These are phyloP conservation scores for Zygosaccharomyces pseudorouxii DNA, from an alignment of 805 yeast species.

Conservation along the genomic window DNA sequence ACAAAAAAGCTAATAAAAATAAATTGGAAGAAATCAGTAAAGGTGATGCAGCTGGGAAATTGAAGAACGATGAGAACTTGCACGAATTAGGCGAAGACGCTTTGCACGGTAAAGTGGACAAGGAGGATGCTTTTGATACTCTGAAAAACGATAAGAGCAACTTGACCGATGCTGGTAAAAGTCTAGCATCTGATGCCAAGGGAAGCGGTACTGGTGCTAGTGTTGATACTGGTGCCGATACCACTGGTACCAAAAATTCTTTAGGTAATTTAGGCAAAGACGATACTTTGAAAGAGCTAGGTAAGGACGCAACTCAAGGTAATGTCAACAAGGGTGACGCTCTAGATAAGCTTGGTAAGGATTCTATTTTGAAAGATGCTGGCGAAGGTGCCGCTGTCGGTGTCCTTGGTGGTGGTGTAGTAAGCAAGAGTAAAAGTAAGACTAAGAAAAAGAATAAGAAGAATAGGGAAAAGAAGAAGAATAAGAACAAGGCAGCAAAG, in stretches of 20 bases:
- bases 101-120: neutral
- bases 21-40: neutral
- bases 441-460: constrained; percentile 4
- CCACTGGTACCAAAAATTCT: neutral
- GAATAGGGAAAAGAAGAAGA: constrained; percentile 1
- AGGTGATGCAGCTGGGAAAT: neutral
- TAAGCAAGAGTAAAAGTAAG: neutral
- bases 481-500: neutral
- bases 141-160: neutral
- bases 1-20: neutral
- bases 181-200: constrained; percentile 3
- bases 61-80: neutral
- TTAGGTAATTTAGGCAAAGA: neutral
- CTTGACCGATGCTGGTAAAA: constrained; percentile 10
- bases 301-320: neutral
- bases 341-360: neutral
- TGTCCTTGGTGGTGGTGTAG: neutral
- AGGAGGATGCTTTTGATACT: neutral
- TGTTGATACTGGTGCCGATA: constrained; percentile 10
- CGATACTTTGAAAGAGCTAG: neutral
- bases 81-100: neutral
- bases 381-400: constrained; percentile 11
- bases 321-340: neutral
- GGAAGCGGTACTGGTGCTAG: constrained; percentile 6
- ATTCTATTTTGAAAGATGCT: constrained; percentile 6